Evolutionary conservation across 169 alveolate genomes (phyloP).

Genomic region (Eimeria falciformis): DNA sequence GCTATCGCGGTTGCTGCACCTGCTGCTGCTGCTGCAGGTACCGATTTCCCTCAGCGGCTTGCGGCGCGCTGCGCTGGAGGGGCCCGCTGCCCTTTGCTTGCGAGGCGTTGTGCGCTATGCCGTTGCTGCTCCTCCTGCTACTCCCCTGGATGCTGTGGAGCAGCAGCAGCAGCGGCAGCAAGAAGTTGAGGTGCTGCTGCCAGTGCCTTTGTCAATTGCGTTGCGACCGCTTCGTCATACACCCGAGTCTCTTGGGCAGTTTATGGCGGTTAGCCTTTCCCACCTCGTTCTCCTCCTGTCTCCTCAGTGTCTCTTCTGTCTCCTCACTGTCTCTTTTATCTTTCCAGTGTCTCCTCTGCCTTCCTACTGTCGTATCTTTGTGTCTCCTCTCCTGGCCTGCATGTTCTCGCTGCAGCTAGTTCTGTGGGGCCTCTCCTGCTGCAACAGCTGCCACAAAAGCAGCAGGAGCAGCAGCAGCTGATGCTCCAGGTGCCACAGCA

Average conservation of each 20-base stretch:
- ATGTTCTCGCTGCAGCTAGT: no score
- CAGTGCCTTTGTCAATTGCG: background rate
- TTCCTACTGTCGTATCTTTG: no score
- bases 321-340: no score
- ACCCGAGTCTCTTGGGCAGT: background rate
- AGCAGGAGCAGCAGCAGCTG: background rate
- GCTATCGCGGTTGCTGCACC: slow-evolving; percentile 5
- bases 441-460: background rate
- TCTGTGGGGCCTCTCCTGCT: background rate
- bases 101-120: background rate
- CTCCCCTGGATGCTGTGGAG: background rate
- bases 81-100: background rate
- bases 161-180: slow-evolving; percentile 5
- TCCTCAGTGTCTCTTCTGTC: no score
- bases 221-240: background rate
- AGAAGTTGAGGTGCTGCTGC: background rate
- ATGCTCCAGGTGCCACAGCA: background rate
- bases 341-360: no score
- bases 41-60: background rate
- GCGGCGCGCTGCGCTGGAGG: background rate
- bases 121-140: background rate
- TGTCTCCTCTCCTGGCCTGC: no score
- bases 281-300: no score
- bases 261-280: background rate
- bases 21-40: slow-evolving; percentile 18